Base-by-base conservation (phyloP, 169 alveolate genomes). In the Cryptosporidium baileyi region DNA sequence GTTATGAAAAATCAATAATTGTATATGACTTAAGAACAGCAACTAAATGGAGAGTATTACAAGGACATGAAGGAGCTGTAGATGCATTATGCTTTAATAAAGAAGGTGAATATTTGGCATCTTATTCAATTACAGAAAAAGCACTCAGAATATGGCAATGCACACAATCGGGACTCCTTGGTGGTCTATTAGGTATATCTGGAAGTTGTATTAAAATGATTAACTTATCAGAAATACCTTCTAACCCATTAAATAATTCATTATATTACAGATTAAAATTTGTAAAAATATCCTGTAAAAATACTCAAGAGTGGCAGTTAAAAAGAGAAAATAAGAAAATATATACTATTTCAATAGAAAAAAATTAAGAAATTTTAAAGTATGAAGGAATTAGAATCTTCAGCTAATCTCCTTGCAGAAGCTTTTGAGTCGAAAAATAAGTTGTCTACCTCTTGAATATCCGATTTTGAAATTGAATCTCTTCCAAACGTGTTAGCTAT, bases 361-460 rank as follows among this genome's bases (percentile, higher is more conserved):
- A 40, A 28, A 32, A 26, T 24, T 51, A 54, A 34, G 1, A 52
- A 17, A 11, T 17, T 57, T 24, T 82, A 74, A 34, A 74, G 59
- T 38, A 97, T 96, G 80, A 94, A 97, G 44, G 93, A 91, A 24
- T 93, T 93, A 1, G 98, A 96, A 90, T 97, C 97, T 80, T 95
- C 96, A 32, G 94, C 96, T 19, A 98, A 92, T 36, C 98, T 60
- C 80, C 95, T 94, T 2, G 99, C 99, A 30, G 99, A 96, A 15
- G 98, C 89, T 88, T 97, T 97, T 17, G 99, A 98, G 91, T 98
- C 99, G 93, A 95, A 96, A 90, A 97, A 98, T 57, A 98, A 94
- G n/a, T 89, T 80, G 85, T 95, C 97, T 38, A 97, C 97, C 65
- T 94, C 99, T 60, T 96, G 97, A 1, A 98, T 93, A 65, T 97